phyloP scores from a whole-genome alignment of 2,329 filamentous ascomycete species.

The Beauveria sp. region DNA sequence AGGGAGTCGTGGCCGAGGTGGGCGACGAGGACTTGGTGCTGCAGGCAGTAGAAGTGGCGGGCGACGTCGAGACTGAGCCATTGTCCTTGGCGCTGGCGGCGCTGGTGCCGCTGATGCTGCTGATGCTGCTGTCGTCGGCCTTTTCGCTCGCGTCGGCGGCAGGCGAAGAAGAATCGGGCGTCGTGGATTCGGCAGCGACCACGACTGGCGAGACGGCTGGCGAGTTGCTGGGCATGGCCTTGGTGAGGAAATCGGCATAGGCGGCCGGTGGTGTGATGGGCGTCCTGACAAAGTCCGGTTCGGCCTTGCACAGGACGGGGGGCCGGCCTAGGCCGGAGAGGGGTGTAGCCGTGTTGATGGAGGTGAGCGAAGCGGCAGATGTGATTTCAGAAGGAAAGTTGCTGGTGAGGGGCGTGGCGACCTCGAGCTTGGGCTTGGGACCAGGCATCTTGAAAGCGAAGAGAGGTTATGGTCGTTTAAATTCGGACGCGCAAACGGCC shows the following conservation, averaged over 20 bases:
- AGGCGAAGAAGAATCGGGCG: conserved; percentile 39
- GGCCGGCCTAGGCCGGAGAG: conserved; percentile 41
- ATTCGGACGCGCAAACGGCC: background rate
- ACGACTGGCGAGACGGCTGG: conserved; percentile 61
- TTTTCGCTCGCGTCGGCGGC: conserved; percentile 49
- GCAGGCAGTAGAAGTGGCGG: conserved; percentile 31
- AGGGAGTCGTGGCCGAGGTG: conserved; percentile 23
- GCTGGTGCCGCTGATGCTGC: conserved; percentile 15
- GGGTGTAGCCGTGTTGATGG: conserved; percentile 55
- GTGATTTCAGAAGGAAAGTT: conserved; percentile 55
- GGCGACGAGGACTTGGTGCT: conserved; percentile 26
- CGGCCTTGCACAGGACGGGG: conserved; percentile 30
- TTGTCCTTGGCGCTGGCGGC: conserved; percentile 23
- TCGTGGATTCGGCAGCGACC: conserved; percentile 34
- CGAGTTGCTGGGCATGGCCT: conserved; percentile 68
- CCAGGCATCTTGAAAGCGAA: conserved; percentile 38
- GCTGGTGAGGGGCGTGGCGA: conserved; percentile 55
- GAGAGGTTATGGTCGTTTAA: background rate
- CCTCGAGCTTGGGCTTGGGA: conserved; percentile 51
- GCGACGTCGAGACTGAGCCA: conserved; percentile 23
- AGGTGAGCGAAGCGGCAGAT: conserved; percentile 33
- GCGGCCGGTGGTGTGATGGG: conserved; percentile 86
- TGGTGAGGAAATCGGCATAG: conserved; percentile 82
- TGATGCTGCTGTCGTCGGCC: conserved; percentile 45
- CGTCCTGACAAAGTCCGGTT: conserved; percentile 62